Evolutionary conservation across 306 rosid genomes (phyloP).

Genomic region (Abrus pulchellus): DNA sequence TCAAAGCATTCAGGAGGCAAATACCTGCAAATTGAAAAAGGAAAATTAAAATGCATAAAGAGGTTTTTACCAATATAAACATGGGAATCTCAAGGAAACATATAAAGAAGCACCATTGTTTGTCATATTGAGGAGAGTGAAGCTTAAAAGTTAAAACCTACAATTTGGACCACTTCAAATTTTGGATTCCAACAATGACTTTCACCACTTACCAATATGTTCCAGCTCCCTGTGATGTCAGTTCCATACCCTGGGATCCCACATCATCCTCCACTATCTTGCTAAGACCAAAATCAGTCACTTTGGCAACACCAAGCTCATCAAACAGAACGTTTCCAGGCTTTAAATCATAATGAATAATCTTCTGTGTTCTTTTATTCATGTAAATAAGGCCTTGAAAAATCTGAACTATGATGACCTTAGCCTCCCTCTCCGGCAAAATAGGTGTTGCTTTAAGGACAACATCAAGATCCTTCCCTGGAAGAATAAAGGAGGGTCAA

Average conservation of each 20-base stretch:
- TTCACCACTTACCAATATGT: conserved; percentile 87
- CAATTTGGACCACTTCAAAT: conserved; percentile 28
- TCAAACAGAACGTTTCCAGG: conserved; percentile 99
- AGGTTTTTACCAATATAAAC: background rate
- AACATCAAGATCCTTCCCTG: conserved; percentile 99
- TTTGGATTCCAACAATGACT: conserved; percentile 42
- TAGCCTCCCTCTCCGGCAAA: conserved; percentile 96
- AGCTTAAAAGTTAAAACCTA: conserved; percentile 18
- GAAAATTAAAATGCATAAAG: conserved; percentile 19
- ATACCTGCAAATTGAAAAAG: conserved; percentile 69
- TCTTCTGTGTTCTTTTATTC: conserved; percentile 92
- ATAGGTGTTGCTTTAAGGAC: conserved; percentile 91
- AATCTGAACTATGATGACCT: conserved; percentile 88
- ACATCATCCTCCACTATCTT: conserved; percentile 97
- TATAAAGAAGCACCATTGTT: conserved; percentile 23
- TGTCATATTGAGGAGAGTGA: conserved; percentile 12
- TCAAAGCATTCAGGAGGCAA: conserved; percentile 99
- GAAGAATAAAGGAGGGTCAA: conserved; percentile 32
- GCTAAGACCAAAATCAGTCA: conserved; percentile 99
- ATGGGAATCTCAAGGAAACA: conserved; percentile 18
- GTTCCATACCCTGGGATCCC: conserved; percentile 99
- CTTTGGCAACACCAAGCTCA: conserved; percentile 95
- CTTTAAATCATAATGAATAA: conserved; percentile 97
- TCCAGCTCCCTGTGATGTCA: conserved; percentile 99
- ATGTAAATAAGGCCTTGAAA: conserved; percentile 94